A percentile compares a stretch with the other conserved stretches of the same genome.
These are phyloP conservation scores for Trypanosoma cruzi DNA, from an alignment of 208 protist genomes.

Conservation along the genomic window DNA sequence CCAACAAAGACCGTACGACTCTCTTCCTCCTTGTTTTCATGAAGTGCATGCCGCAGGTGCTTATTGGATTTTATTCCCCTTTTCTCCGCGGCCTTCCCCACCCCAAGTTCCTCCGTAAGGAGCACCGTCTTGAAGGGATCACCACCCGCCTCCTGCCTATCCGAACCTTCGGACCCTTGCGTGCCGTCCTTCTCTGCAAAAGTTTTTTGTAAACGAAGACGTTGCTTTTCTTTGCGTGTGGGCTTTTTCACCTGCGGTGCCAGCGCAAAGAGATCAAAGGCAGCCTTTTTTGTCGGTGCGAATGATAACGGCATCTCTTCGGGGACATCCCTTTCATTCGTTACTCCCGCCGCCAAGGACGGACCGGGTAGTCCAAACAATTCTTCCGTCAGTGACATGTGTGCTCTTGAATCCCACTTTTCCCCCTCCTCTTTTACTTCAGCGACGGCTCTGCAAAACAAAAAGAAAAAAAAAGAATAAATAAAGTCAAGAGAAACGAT, in stretches of 20 bases:
- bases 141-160: background rate
- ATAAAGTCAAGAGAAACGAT: background rate
- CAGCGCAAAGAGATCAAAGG: constrained; percentile 77
- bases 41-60: constrained; percentile 75
- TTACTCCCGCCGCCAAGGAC: constrained; percentile 5
- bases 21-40: constrained; percentile 85
- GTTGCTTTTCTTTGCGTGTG: constrained; percentile 75
- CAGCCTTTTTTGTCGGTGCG: constrained; percentile 62
- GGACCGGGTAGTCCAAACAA: constrained; percentile 32
- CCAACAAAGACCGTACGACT: constrained; percentile 90
- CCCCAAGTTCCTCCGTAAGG: constrained; percentile 36
- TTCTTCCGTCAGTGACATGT: constrained; percentile 45
- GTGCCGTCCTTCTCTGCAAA: constrained; percentile 23
- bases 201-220: constrained; percentile 39
- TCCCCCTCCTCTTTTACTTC: background rate
- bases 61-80: constrained; percentile 33
- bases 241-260: constrained; percentile 88
- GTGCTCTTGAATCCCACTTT: background rate
- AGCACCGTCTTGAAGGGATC: constrained; percentile 58
- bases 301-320: constrained; percentile 28
- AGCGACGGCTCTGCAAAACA: background rate
- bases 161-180: background rate
- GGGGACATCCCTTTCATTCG: background rate
- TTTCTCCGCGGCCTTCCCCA: constrained; percentile 29
- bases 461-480: constrained; percentile 4